Evolutionary conservation across 1,139 yeast genomes (phyloP).

Genomic region (Yamadazyma buinensis): DNA sequence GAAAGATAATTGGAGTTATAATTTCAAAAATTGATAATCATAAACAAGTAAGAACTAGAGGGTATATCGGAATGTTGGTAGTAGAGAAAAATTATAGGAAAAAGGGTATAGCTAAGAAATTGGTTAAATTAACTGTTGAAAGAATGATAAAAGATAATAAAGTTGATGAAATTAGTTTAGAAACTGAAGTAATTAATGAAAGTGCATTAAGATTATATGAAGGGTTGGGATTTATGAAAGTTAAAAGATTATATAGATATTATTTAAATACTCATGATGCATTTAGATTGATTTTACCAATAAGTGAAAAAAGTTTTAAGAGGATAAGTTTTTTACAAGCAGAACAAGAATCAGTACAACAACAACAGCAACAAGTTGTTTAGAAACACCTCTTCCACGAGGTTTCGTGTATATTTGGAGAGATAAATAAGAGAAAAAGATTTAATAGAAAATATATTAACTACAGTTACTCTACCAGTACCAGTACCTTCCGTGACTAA

Average conservation of each 20-base stretch:
- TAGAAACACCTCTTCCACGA: too few relatives aligned
- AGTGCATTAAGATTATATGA: conserved; percentile 81
- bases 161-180: conserved; percentile 87
- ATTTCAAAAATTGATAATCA: conserved; percentile 84
- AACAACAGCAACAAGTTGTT: too few relatives aligned
- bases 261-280: conserved; percentile 94
- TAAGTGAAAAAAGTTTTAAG: conserved; percentile 25
- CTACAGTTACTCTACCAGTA: not conserved
- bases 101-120: conserved; percentile 70
- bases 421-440: too few relatives aligned
- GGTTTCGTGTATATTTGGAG: too few relatives aligned
- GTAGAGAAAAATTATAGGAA: conserved; percentile 72
- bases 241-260: conserved; percentile 79
- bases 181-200: conserved; percentile 80
- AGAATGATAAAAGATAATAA: conserved; percentile 52
- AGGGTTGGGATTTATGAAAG: conserved; percentile 78
- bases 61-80: conserved; percentile 95
- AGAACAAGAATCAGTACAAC: too few relatives aligned
- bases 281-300: conserved; percentile 59
- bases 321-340: conserved; percentile 31
- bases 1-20: conserved; percentile 64
- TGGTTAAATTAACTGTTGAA: conserved; percentile 63
- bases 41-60: conserved; percentile 65
- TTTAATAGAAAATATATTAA: too few relatives aligned
- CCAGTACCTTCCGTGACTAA: conserved; percentile 19